Percentiles rank a stretch among this genome's conserved stretches.
Evolutionary conservation across 148 eudicot genomes (phyloP).

Genomic region (Rhododendron simsii): DNA sequence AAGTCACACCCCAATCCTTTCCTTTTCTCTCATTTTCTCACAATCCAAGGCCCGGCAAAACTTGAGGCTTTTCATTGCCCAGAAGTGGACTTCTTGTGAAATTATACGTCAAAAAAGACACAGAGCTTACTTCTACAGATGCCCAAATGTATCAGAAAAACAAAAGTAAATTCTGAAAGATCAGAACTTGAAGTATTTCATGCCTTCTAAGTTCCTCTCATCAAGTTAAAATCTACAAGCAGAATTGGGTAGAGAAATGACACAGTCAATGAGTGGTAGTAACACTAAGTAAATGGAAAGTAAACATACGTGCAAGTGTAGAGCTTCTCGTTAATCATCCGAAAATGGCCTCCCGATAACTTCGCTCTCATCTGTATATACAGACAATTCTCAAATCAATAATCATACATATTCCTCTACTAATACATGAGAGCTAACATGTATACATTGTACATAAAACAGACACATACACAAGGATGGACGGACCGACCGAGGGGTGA

Average conservation of each 20-base stretch:
- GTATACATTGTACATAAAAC: not conserved
- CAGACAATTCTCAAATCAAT: not conserved
- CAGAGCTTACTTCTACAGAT: not conserved
- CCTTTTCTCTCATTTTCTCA: not conserved
- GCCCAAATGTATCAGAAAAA: not conserved
- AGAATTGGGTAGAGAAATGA: not conserved
- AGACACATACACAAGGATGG: not conserved
- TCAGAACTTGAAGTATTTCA: not conserved
- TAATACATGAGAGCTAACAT: not conserved
- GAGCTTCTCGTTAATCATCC: slow-evolving; percentile 96
- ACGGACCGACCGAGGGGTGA: too few species aligned
- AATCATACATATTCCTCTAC: not conserved
- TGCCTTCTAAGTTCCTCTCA: not conserved
- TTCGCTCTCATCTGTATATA: slow-evolving; percentile 70
- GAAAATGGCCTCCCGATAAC: slow-evolving; percentile 83
- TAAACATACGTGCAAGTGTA: slow-evolving; percentile 78
- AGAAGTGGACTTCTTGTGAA: not conserved
- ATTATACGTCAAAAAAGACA: not conserved
- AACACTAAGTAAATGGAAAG: not conserved
- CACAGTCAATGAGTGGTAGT: not conserved
- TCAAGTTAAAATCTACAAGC: not conserved
- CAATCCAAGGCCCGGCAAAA: not conserved
- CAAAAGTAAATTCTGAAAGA: not conserved
- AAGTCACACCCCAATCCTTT: not conserved
- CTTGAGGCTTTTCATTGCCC: not conserved